Conservation (phyloP, 306 rosid species). For the Chamaecrista fasciculata region DNA sequence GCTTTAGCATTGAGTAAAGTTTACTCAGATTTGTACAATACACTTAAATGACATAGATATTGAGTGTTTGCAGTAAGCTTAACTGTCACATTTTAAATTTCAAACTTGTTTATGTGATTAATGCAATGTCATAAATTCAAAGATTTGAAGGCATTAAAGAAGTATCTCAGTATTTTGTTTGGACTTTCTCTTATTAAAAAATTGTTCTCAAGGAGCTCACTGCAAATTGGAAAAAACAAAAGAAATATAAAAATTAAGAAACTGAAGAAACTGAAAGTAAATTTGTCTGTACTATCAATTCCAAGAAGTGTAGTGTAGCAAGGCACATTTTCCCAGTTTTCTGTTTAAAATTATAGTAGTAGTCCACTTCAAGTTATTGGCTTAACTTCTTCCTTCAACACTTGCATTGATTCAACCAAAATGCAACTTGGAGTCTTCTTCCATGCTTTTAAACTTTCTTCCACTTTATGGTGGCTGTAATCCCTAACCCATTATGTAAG, state of each 20-base stretch:
- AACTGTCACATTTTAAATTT: background rate
- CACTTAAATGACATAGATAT: background rate
- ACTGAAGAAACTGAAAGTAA: background rate
- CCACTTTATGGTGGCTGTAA: slow-evolving; percentile 6
- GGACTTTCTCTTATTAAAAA: background rate
- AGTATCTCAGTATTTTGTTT: background rate
- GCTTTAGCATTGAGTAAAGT: background rate
- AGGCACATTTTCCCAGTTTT: background rate
- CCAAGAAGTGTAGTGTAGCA: background rate
- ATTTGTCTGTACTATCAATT: background rate
- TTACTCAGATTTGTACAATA: background rate
- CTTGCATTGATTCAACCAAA: background rate
- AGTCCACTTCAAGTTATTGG: background rate
- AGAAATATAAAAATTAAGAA: background rate
- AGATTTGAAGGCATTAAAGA: background rate
- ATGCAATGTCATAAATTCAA: background rate
- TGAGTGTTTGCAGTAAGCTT: background rate
- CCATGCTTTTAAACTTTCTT: slow-evolving; percentile 14
- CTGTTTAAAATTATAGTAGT: background rate
- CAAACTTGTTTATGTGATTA: background rate
- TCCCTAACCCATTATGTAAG: background rate
- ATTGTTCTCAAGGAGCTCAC: background rate
- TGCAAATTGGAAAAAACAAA: slow-evolving; percentile 2
- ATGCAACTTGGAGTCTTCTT: background rate
- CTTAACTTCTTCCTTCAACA: background rate